These are phyloP conservation scores for Thelonectria discophora DNA, from an alignment of 2,329 filamentous ascomycete genomes.

Conservation along the genomic window DNA sequence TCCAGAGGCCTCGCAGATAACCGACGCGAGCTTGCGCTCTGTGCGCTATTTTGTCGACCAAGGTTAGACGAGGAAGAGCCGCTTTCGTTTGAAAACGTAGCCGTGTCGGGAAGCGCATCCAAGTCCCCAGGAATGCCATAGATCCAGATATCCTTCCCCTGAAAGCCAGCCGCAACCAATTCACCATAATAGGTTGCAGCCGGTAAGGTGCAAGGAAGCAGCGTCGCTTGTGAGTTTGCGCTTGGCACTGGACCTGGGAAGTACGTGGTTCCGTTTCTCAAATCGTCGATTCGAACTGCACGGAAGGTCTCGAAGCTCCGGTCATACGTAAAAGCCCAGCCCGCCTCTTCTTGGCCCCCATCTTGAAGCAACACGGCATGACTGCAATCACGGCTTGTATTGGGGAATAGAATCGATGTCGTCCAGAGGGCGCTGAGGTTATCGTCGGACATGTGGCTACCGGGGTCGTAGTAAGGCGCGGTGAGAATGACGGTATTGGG, in stretches of 20 bases:
- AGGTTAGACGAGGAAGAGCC: slow-evolving; percentile 36
- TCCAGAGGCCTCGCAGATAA: slow-evolving; percentile 45
- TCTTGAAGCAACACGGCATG: slow-evolving; percentile 76
- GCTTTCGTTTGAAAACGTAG: slow-evolving; percentile 33
- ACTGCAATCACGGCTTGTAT: slow-evolving; percentile 80
- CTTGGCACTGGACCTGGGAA: slow-evolving; percentile 75
- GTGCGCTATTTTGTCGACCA: slow-evolving; percentile 45
- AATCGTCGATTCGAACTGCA: slow-evolving; percentile 77
- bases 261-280: slow-evolving; percentile 80
- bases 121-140: slow-evolving; percentile 81
- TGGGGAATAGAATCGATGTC: slow-evolving; percentile 84
- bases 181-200: slow-evolving; percentile 75
- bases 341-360: slow-evolving; percentile 69
- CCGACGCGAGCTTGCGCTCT: slow-evolving; percentile 44
- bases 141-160: slow-evolving; percentile 77
- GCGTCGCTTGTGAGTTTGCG: slow-evolving; percentile 61
- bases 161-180: slow-evolving; percentile 77
- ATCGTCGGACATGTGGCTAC: slow-evolving; percentile 70
- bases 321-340: slow-evolving; percentile 83
- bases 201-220: slow-evolving; percentile 74
- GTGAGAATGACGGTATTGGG: slow-evolving; percentile 80
- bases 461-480: slow-evolving; percentile 81
- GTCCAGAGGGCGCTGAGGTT: slow-evolving; percentile 82
- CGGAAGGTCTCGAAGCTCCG: slow-evolving; percentile 80
- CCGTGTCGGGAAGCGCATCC: slow-evolving; percentile 65